A percentile compares a stretch with the other conserved stretches of the same genome.
Evolutionary conservation across 371 early-diverging fungal genomes (phyloP).

Genomic region (Mucor ambiguus): DNA sequence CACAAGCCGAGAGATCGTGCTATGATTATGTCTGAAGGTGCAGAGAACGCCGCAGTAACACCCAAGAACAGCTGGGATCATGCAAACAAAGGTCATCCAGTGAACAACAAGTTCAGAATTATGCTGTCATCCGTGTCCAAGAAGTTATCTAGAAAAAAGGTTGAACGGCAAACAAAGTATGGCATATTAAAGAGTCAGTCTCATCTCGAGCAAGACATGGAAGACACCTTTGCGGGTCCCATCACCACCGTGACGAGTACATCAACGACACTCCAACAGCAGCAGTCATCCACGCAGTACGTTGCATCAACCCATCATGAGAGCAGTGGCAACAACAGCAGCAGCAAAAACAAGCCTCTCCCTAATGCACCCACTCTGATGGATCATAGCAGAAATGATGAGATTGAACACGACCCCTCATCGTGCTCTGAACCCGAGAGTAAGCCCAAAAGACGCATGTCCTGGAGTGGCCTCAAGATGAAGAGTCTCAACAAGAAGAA

Average conservation of each 20-base stretch:
- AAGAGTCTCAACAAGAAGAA: slow-evolving; percentile 19
- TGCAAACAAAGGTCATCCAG: too few relatives aligned
- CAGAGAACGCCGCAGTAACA: neutral
- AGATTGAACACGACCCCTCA: neutral
- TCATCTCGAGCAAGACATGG: slow-evolving; percentile 2
- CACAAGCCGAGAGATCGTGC: neutral
- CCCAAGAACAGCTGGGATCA: neutral
- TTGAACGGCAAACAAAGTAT: slow-evolving; percentile 38
- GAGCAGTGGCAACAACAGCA: neutral
- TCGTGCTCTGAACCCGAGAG: slow-evolving; percentile 13
- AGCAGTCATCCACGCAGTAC: slow-evolving; percentile 9
- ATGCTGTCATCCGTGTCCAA: slow-evolving; percentile 58
- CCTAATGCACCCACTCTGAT: neutral
- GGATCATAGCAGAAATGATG: neutral
- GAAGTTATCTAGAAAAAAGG: slow-evolving; percentile 47
- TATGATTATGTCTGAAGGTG: neutral
- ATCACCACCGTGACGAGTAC: slow-evolving; percentile 33
- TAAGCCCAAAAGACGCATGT: slow-evolving; percentile 20
- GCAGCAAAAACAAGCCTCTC: neutral
- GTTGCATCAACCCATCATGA: neutral
- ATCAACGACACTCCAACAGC: slow-evolving; percentile 24
- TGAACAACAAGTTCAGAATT: slow-evolving; percentile 25
- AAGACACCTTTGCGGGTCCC: slow-evolving; percentile 22
- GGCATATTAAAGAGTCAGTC: slow-evolving; percentile 1
- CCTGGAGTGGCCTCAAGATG: slow-evolving; percentile 30